Evolutionary conservation across 352 stramenopile genomes (phyloP).

Genomic region (Hyaloperonospora brassicae): DNA sequence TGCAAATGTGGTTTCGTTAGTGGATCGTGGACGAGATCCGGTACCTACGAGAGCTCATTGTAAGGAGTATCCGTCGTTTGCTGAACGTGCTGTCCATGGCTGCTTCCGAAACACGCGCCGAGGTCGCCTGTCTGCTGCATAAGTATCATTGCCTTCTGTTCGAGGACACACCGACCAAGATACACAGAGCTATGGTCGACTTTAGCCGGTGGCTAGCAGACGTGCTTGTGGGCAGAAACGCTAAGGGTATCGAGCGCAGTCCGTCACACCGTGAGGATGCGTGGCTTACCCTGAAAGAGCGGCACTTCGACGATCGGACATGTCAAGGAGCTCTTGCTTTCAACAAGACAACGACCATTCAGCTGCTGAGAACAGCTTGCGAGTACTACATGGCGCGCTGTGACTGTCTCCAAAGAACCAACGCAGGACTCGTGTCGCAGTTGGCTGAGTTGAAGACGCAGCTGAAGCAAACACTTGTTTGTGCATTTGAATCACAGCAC

Average conservation of each 20-base stretch:
- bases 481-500: conserved; percentile 17
- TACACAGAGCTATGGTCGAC: conserved; percentile 20
- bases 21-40: conserved; percentile 18
- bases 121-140: conserved; percentile 12
- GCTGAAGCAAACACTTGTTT: conserved; percentile 18
- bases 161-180: conserved; percentile 6
- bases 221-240: conserved; percentile 15
- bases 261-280: conserved; percentile 13
- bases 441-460: conserved; percentile 16
- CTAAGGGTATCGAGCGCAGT: conserved; percentile 18
- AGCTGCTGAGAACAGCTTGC: conserved; percentile 22
- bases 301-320: conserved; percentile 8
- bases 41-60: conserved; percentile 15
- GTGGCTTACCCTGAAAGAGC: conserved; percentile 17
- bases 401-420: conserved; percentile 15
- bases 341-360: conserved; percentile 10
- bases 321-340: conserved; percentile 9
- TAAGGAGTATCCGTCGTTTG: conserved; percentile 16
- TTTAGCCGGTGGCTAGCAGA: conserved; percentile 30
- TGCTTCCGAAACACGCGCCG: conserved; percentile 2
- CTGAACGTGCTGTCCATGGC: conserved; percentile 14
- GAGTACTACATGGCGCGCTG: conserved; percentile 26
- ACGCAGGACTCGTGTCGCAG: conserved; percentile 10
- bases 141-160: conserved; percentile 17
- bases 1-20: conserved; percentile 4